phyloP scores from a whole-genome alignment of 2,329 filamentous ascomycete species.

The Triangularia setosa region DNA sequence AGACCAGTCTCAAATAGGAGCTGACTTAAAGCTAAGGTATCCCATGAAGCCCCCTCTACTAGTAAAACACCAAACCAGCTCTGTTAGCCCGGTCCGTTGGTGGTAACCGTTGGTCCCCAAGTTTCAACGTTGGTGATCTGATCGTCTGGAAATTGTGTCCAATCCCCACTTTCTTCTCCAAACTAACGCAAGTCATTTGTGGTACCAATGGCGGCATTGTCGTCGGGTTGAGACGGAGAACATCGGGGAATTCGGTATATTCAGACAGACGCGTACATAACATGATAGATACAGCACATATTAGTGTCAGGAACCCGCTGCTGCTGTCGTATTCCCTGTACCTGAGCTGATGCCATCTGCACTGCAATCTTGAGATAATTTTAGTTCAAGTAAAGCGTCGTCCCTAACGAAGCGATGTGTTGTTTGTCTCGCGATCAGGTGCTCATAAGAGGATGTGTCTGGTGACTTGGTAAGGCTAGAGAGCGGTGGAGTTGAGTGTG shows the following conservation, averaged over 20 bases:
- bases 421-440: background rate
- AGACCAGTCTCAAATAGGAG: background rate
- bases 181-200: background rate
- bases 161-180: background rate
- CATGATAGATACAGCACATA: background rate
- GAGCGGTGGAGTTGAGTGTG: background rate
- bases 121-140: background rate
- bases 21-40: background rate
- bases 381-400: background rate
- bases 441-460: background rate
- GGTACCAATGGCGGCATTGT: background rate
- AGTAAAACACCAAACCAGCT: background rate
- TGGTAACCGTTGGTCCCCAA: slow-evolving; percentile 3
- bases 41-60: background rate
- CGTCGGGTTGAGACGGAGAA: background rate
- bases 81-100: background rate
- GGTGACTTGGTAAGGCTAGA: background rate
- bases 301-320: background rate
- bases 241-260: background rate
- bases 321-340: background rate
- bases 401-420: background rate
- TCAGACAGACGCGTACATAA: background rate
- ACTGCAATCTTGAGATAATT: background rate
- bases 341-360: background rate
- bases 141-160: background rate